Percentiles rank a stretch among this genome's conserved stretches.
phyloP scores from a whole-genome alignment of 805 yeast species.

The Clavispora fructus region DNA sequence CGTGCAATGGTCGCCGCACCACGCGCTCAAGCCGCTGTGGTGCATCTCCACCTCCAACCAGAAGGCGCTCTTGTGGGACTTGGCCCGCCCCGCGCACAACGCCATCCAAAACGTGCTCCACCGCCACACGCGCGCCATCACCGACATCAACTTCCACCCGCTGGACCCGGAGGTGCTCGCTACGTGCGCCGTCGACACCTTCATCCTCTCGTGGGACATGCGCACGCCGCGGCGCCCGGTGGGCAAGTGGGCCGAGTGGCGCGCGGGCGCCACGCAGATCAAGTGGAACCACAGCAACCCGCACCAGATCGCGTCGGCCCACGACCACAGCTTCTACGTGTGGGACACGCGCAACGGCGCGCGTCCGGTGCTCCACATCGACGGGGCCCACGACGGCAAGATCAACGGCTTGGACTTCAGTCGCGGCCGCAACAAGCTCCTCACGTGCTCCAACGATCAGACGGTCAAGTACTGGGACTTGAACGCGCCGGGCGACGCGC shows the following conservation, averaged over 20 bases:
- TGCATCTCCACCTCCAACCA: conserved; percentile 92
- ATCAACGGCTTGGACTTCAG: conserved; percentile 88
- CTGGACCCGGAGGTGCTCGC: conserved; percentile 81
- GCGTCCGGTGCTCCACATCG: conserved; percentile 58
- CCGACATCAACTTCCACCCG: conserved; percentile 92
- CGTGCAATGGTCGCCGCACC: conserved; percentile 96
- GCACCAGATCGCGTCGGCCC: conserved; percentile 77
- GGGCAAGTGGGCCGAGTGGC: conserved; percentile 84
- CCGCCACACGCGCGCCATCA: conserved; percentile 87
- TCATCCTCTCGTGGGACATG: conserved; percentile 86
- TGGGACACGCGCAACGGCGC: conserved; percentile 92
- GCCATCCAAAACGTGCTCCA: conserved; percentile 88
- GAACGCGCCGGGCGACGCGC: neutral
- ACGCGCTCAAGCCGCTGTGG: conserved; percentile 74
- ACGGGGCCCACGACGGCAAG: conserved; percentile 72
- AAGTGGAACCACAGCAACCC: conserved; percentile 84
- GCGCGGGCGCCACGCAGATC: conserved; percentile 91
- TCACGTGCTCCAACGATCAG: conserved; percentile 83
- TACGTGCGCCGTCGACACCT: conserved; percentile 90
- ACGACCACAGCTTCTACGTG: conserved; percentile 69
- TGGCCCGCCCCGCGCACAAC: conserved; percentile 59
- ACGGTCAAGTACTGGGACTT: conserved; percentile 47
- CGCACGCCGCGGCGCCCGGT: conserved; percentile 73
- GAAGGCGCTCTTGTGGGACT: conserved; percentile 92
- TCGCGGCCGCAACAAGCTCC: conserved; percentile 51